Conservation (phyloP, 2,329 filamentous ascomycete species). For the Ambrosiella beaveri region DNA sequence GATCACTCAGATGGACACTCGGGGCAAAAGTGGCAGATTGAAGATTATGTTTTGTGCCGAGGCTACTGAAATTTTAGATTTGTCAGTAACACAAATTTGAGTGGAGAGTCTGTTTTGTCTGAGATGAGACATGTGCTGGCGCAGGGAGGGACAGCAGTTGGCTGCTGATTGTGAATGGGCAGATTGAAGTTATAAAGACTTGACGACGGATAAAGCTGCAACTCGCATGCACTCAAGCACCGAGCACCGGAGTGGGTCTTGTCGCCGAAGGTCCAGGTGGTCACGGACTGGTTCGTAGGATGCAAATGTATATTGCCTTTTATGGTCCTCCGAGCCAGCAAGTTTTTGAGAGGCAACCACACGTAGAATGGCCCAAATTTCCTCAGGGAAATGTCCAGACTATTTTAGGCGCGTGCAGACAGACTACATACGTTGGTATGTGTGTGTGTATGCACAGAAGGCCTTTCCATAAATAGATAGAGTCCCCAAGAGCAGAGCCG, state of each 20-base stretch:
- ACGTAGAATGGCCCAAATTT: not conserved
- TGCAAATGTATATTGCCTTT: not conserved
- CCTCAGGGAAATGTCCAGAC: not conserved
- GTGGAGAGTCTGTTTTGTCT: not conserved
- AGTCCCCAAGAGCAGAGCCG: too few relatives aligned
- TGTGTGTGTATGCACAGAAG: too few relatives aligned
- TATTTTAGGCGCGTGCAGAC: too few relatives aligned
- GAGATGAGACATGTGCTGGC: not conserved
- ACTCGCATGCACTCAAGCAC: too few relatives aligned
- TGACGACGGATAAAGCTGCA: too few relatives aligned
- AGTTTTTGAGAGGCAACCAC: not conserved
- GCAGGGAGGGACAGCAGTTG: not conserved
- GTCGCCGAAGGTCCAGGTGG: too few relatives aligned
- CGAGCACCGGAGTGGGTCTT: too few relatives aligned
- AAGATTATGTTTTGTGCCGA: not conserved
- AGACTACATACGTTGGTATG: too few relatives aligned
- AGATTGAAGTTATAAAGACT: too few relatives aligned
- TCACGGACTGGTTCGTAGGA: not conserved
- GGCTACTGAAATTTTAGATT: not conserved
- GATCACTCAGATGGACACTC: not conserved
- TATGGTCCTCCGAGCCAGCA: not conserved
- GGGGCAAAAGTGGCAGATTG: not conserved
- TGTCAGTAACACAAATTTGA: not conserved
- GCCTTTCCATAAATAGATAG: too few relatives aligned
- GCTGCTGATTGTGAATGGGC: not conserved